Evolutionary conservation across 805 yeast species (phyloP).

Genomic region (Candida morakotiae): DNA sequence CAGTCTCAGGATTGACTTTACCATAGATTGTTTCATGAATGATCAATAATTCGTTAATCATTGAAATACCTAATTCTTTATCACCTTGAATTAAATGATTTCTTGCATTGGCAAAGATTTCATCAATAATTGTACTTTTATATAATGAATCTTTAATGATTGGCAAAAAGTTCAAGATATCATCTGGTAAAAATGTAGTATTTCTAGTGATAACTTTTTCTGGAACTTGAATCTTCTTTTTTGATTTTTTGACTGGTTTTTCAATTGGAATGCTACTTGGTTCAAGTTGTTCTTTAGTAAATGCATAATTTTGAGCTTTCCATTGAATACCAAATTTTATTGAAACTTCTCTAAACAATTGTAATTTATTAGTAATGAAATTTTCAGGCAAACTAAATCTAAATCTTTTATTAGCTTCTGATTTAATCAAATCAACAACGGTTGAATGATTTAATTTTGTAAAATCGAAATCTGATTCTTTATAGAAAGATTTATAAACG

Average conservation of each 20-base stretch:
- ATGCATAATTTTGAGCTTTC: constrained; percentile 48
- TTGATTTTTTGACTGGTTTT: constrained; percentile 19
- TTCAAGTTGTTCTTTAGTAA: constrained; percentile 41
- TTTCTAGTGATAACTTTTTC: constrained; percentile 16
- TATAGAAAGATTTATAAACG: constrained; percentile 35
- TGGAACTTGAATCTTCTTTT: constrained; percentile 6
- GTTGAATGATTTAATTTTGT: constrained; percentile 42
- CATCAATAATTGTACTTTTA: constrained; percentile 66
- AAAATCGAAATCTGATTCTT: constrained; percentile 38
- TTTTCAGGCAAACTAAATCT: constrained; percentile 50
- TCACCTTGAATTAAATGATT: constrained; percentile 32
- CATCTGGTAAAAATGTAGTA: constrained; percentile 53
- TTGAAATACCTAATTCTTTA: constrained; percentile 53
- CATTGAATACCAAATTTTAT: constrained; percentile 85
- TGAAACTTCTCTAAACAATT: constrained; percentile 68
- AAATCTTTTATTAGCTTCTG: constrained; percentile 59
- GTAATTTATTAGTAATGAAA: constrained; percentile 43
- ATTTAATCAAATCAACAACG: constrained; percentile 42
- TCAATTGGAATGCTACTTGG: constrained; percentile 12
- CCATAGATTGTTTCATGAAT: constrained; percentile 85
- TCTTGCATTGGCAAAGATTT: constrained; percentile 66
- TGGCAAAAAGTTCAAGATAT: constrained; percentile 69
- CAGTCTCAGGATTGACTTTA: constrained; percentile 71
- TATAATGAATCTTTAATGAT: constrained; percentile 67
- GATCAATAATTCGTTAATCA: constrained; percentile 65